Conservation (phyloP, 768 basidiomycete species). For the Boletus barrowsii region DNA sequence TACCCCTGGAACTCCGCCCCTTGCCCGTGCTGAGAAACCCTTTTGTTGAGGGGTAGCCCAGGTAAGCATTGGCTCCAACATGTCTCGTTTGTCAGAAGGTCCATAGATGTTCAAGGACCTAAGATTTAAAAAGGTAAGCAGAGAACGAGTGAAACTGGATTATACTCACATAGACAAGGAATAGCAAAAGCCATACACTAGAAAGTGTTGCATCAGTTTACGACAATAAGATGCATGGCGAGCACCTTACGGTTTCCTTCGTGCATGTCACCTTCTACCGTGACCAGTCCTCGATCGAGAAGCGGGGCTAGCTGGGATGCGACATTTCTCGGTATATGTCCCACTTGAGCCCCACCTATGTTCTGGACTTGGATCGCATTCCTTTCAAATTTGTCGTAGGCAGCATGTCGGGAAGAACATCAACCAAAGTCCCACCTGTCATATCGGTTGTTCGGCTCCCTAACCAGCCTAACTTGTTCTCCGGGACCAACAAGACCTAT, state of each 20-base stretch:
- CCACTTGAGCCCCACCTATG: conserved; percentile 71
- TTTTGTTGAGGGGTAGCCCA: conserved; percentile 74
- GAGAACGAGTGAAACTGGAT: neutral
- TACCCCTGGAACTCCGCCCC: conserved; percentile 10
- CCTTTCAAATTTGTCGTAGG: conserved; percentile 31
- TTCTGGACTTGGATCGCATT: conserved; percentile 84
- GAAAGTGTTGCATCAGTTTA: conserved; percentile 1
- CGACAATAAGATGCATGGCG: neutral
- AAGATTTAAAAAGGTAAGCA: neutral
- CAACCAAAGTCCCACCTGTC: conserved; percentile 49
- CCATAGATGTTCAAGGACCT: conserved; percentile 76
- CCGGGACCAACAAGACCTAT: conserved; percentile 77
- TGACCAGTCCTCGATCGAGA: conserved; percentile 60
- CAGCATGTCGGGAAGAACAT: neutral
- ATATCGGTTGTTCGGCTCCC: conserved; percentile 66
- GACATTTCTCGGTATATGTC: conserved; percentile 67
- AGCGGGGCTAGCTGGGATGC: conserved; percentile 64
- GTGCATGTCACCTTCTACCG: conserved; percentile 64
- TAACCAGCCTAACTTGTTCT: conserved; percentile 67
- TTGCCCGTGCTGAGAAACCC: conserved; percentile 42
- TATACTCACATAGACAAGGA: conserved; percentile 58
- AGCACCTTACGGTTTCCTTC: conserved; percentile 60
- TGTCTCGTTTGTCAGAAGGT: conserved; percentile 51
- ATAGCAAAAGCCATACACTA: conserved; percentile 48
- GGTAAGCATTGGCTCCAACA: conserved; percentile 61